Conservation (phyloP, 768 basidiomycete species). For the Kwoniella bestiolae region DNA sequence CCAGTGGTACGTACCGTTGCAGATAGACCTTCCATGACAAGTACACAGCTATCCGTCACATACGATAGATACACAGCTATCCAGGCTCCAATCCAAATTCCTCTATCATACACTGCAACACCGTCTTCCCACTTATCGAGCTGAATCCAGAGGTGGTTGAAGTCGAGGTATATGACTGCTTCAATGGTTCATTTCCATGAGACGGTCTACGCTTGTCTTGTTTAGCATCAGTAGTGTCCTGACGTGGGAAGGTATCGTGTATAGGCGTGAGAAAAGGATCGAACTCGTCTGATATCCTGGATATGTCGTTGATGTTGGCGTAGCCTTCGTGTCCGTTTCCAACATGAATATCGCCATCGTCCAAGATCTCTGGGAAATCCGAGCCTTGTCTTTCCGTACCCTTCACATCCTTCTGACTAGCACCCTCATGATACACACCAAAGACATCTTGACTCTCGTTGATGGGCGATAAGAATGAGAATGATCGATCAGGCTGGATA, state of each 20-base stretch:
- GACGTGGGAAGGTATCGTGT: not conserved
- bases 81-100: conserved; percentile 33
- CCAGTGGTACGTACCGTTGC: too few relatives aligned
- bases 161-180: not conserved
- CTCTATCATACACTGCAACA: conserved; percentile 36
- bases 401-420: not conserved
- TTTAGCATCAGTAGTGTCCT: too few relatives aligned
- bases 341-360: not conserved
- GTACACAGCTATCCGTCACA: not conserved
- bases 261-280: conserved; percentile 8
- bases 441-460: not conserved
- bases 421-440: not conserved
- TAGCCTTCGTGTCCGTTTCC: not conserved
- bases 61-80: not conserved
- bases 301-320: not conserved
- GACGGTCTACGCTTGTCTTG: too few relatives aligned
- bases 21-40: too few relatives aligned
- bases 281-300: conserved; percentile 15
- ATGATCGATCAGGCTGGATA: conserved; percentile 10
- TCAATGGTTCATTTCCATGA: not conserved
- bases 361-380: not conserved
- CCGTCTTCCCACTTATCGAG: conserved; percentile 21
- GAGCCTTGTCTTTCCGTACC: too few relatives aligned
- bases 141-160: not conserved
- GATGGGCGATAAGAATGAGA: not conserved